phyloP scores from a whole-genome alignment of 2,329 filamentous ascomycete species.

The Verticillium zaregamsianum region DNA sequence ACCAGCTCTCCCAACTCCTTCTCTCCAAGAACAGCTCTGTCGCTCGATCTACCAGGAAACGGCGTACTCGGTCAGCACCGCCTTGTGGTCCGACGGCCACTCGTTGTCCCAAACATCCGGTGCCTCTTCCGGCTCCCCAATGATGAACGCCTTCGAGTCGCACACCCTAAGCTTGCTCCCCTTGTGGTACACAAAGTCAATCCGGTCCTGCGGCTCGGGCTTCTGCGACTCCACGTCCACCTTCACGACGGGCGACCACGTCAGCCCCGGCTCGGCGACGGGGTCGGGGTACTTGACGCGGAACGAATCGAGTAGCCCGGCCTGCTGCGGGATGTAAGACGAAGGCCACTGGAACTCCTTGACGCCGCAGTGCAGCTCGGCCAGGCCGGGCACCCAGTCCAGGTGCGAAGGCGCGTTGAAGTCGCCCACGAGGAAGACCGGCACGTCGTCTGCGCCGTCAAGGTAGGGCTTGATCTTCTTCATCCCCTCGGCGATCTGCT shows the following conservation, averaged over 20 bases:
- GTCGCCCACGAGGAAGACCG: constrained; percentile 34
- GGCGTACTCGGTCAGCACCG: not conserved
- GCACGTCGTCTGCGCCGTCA: constrained; percentile 21
- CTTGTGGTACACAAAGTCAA: constrained; percentile 37
- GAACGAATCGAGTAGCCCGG: constrained; percentile 34
- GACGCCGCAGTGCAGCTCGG: constrained; percentile 29
- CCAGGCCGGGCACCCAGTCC: constrained; percentile 30
- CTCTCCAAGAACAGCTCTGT: not conserved
- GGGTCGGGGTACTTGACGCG: constrained; percentile 31
- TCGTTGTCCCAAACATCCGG: constrained; percentile 32
- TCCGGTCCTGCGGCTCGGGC: constrained; percentile 33
- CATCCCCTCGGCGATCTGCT: constrained; percentile 30
- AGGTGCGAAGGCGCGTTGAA: constrained; percentile 39
- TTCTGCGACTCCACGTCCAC: constrained; percentile 18
- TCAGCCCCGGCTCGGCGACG: constrained; percentile 22
- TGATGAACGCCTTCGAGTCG: constrained; percentile 22
- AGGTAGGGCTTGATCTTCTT: constrained; percentile 25
- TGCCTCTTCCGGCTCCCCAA: constrained; percentile 25
- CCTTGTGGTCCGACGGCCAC: constrained; percentile 33
- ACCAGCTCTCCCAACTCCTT: not conserved
- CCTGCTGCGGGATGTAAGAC: constrained; percentile 26
- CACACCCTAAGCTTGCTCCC: constrained; percentile 22
- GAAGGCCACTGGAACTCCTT: constrained; percentile 31
- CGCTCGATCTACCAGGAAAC: not conserved
- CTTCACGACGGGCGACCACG: constrained; percentile 35